Conservation (phyloP, 768 basidiomycete species). For the Boletus reticulatus region DNA sequence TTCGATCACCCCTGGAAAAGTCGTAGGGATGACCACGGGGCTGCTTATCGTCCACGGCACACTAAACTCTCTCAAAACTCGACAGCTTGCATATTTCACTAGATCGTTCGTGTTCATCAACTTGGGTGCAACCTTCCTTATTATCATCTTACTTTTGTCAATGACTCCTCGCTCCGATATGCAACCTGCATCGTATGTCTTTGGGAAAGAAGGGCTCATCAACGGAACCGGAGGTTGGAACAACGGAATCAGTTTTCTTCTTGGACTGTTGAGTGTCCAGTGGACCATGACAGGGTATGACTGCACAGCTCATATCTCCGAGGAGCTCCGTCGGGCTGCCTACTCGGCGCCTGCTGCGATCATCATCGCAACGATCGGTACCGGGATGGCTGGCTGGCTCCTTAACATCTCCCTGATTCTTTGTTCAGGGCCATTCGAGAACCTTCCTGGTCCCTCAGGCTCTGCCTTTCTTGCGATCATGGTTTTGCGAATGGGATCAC, state of each 20-base stretch:
- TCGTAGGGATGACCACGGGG: constrained; percentile 40
- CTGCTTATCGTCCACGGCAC: constrained; percentile 41
- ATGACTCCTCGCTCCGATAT: constrained; percentile 48
- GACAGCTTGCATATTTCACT: constrained; percentile 32
- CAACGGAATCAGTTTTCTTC: constrained; percentile 42
- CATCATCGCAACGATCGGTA: constrained; percentile 44
- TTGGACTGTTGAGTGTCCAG: constrained; percentile 47
- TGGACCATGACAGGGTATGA: constrained; percentile 43
- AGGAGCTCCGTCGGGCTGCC: constrained; percentile 54
- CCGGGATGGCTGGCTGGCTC: constrained; percentile 56
- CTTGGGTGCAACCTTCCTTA: constrained; percentile 39
- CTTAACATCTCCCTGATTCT: constrained; percentile 61
- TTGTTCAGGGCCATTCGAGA: constrained; percentile 49
- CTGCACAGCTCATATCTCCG: constrained; percentile 28
- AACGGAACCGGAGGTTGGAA: constrained; percentile 44
- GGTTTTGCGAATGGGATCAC: constrained; percentile 50
- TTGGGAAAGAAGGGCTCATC: constrained; percentile 41
- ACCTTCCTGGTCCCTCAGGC: constrained; percentile 52
- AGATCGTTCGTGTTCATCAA: constrained; percentile 45
- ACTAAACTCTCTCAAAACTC: constrained; percentile 44
- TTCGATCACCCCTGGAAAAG: constrained; percentile 36
- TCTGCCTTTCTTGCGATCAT: constrained; percentile 60
- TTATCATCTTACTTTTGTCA: constrained; percentile 43
- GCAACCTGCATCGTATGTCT: constrained; percentile 58
- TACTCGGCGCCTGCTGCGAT: constrained; percentile 45